Percentiles rank a stretch among this genome's conserved stretches.
phyloP scores from a whole-genome alignment of 257 asterid genomes.

The Gynochthodes officinalis region DNA sequence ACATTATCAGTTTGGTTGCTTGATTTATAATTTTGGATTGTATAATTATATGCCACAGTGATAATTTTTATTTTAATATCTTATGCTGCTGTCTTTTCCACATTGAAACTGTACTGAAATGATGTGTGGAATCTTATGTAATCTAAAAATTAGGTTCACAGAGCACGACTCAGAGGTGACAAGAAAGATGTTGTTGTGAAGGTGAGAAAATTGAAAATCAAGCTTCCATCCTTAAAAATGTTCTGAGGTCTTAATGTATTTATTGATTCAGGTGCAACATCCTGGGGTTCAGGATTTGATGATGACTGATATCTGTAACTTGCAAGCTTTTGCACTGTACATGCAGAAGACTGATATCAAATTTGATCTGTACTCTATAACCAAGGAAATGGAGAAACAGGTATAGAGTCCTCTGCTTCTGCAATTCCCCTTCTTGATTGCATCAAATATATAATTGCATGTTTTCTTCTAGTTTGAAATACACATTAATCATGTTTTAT shows the following conservation, averaged over 20 bases:
- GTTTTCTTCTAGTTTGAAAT: conserved; percentile 5
- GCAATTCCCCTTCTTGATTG: conserved; percentile 9
- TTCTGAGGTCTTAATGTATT: conserved; percentile 20
- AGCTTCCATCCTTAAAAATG: conserved; percentile 10
- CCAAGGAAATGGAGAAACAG: conserved; percentile 99
- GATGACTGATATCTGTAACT: conserved; percentile 96
- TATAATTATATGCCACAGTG: not conserved
- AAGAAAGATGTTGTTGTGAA: conserved; percentile 84
- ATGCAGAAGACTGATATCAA: conserved; percentile 95
- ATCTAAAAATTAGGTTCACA: conserved; percentile 68
- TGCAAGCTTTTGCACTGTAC: conserved; percentile 89
- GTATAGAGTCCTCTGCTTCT: conserved; percentile 31
- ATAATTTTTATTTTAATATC: not conserved
- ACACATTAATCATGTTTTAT: conserved; percentile 8
- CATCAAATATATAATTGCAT: not conserved
- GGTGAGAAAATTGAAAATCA: conserved; percentile 39
- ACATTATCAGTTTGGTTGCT: too few species aligned
- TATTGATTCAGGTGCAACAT: conserved; percentile 73
- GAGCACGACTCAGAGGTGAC: conserved; percentile 78
- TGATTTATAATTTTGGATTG: not conserved
- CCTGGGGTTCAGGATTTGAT: conserved; percentile 90
- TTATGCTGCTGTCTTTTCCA: not conserved
- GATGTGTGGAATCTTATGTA: not conserved
- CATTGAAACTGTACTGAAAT: not conserved
- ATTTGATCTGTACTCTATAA: conserved; percentile 84